These are phyloP conservation scores for Penicillium tannophilum DNA, from an alignment of 495 filamentous ascomycete genomes.

Conservation along the genomic window DNA sequence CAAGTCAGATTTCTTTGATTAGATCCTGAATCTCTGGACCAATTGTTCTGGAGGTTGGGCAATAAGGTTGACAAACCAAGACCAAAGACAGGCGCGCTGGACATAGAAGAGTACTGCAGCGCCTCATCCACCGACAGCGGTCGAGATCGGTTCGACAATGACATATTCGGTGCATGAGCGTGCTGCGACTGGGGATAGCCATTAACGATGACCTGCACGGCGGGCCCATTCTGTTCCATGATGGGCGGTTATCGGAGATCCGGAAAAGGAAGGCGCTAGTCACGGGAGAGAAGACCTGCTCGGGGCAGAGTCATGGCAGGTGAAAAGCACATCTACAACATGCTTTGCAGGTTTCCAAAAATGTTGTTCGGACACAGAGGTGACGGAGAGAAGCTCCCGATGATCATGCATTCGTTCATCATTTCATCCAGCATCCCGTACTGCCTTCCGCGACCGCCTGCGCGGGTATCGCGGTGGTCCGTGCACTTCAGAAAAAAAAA, in stretches of 20 bases:
- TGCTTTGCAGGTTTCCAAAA: constrained; percentile 6
- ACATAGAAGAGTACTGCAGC: constrained; percentile 87
- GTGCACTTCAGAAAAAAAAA: constrained; percentile 34
- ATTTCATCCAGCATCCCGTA: constrained; percentile 26
- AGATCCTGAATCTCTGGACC: constrained; percentile 4
- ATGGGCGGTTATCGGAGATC: constrained; percentile 24
- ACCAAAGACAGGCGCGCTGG: constrained; percentile 84
- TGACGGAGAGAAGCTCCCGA: constrained; percentile 14
- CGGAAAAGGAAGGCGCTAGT: constrained; percentile 41
- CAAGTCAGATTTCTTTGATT: constrained; percentile 20
- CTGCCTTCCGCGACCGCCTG: constrained; percentile 42
- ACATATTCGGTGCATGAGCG: constrained; percentile 29
- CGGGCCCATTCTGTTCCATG: constrained; percentile 48
- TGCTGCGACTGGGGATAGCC: constrained; percentile 36
- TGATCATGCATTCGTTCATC: constrained; percentile 23
- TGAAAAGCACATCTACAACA: constrained; percentile 21
- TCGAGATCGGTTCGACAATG: constrained; percentile 35
- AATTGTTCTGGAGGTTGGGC: constrained; percentile 6
- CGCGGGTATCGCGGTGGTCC: constrained; percentile 29
- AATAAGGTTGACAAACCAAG: constrained; percentile 60
- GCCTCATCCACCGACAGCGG: constrained; percentile 76
- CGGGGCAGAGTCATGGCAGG: constrained; percentile 53
- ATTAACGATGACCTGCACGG: constrained; percentile 50
- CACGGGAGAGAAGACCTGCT: constrained; percentile 48
- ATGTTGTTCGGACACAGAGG: not conserved